Percentiles rank a stretch among this genome's conserved stretches.
phyloP scores from a whole-genome alignment of 768 basidiomycete species.

The Mycena epipterygia region DNA sequence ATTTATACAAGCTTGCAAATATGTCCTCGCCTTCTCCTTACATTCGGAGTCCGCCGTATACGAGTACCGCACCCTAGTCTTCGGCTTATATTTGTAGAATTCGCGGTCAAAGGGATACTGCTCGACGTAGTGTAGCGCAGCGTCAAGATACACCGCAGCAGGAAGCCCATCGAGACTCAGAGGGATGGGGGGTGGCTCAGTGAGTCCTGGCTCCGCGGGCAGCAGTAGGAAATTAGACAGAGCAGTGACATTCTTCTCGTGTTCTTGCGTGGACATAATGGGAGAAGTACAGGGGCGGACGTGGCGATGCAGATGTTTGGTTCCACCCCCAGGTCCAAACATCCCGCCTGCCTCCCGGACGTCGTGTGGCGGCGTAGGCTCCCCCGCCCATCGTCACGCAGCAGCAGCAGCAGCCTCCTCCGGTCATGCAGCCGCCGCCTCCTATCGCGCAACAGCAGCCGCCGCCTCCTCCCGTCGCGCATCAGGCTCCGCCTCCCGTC shows the following conservation, averaged over 20 bases:
- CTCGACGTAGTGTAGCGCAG: constrained; percentile 26
- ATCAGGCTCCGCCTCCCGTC: no score
- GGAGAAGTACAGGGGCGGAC: constrained; percentile 6
- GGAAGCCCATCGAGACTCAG: constrained; percentile 26
- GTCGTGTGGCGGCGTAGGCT: no score
- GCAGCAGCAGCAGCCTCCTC: no score
- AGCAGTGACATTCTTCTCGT: constrained; percentile 21
- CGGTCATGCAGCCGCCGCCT: no score
- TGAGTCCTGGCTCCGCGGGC: constrained; percentile 19
- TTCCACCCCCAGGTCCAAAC: constrained; percentile 16
- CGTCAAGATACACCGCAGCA: constrained; percentile 26
- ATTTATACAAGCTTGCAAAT: constrained; percentile 26
- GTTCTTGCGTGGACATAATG: constrained; percentile 26
- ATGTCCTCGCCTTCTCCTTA: constrained; percentile 24
- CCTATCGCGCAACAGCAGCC: no score
- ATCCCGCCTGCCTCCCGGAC: background rate
- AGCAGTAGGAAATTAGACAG: constrained; percentile 23
- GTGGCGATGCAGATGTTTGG: constrained; percentile 8
- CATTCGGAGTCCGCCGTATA: constrained; percentile 24
- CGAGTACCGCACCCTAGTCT: constrained; percentile 16
- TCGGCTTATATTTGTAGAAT: constrained; percentile 27
- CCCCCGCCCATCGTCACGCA: no score
- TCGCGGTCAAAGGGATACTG: constrained; percentile 28
- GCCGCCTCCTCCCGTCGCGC: no score
- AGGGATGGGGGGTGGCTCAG: constrained; percentile 30